These are phyloP conservation scores for Sideroxylon spinosum DNA, from an alignment of 179 eudicot genomes.

Conservation along the genomic window DNA sequence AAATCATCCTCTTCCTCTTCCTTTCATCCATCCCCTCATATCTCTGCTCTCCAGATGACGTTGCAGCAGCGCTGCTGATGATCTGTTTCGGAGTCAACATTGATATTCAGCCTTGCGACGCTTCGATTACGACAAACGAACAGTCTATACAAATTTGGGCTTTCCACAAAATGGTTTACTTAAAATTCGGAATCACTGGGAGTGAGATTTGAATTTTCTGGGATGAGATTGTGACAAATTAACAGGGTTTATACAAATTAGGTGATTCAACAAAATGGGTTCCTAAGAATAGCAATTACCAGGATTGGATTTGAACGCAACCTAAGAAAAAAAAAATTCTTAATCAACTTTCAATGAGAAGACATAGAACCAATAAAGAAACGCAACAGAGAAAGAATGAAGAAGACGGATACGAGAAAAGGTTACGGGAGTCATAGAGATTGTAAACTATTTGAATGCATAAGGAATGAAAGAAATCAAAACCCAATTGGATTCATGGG, in stretches of 20 bases:
- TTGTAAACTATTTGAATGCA: no score
- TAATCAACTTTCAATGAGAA: background rate
- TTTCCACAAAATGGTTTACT: no score
- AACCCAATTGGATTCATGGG: no score
- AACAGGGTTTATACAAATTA: no score
- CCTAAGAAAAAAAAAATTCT: no score
- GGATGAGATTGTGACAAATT: background rate
- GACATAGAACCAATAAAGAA: background rate
- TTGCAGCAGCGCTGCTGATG: slow-evolving; percentile 5
- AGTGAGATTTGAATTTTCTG: background rate
- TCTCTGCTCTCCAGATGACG: slow-evolving; percentile 2
- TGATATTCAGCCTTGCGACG: background rate
- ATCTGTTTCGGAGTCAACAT: slow-evolving; percentile 4
- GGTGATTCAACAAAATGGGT: no score
- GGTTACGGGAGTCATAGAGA: background rate
- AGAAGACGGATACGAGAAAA: background rate
- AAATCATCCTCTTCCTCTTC: slow-evolving; percentile 31
- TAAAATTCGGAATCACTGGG: no score
- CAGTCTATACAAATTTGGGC: no score
- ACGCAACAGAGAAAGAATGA: background rate
- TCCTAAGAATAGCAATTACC: no score
- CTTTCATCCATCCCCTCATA: slow-evolving; percentile 22
- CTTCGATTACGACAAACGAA: no score
- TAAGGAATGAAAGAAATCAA: no score
- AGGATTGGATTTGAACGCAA: no score